Evolutionary conservation across 2,329 filamentous ascomycete genomes (phyloP), one percentile per base, ranked within the genome.

Genomic region (Colletotrichum tofieldiae): DNA sequence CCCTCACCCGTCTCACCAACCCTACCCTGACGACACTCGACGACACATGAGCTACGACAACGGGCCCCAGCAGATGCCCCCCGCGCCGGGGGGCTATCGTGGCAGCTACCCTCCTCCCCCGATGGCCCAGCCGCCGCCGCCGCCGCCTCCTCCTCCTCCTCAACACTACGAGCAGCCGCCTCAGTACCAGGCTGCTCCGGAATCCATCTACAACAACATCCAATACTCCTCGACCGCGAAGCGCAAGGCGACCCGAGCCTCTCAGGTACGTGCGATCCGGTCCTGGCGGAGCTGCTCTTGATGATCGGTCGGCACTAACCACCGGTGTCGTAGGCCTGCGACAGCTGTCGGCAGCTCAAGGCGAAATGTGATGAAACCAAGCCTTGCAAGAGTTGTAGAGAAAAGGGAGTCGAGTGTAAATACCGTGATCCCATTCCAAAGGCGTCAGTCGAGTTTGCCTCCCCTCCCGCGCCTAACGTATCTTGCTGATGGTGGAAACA

Each of bases 391-490:
- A 94, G 92, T 77, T 99, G 96, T 81, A 93, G 93, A 77, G 95
- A 98, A 76, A 97, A 97, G 80, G 92, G 89, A 75, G 88, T 94
- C 41, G 88, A 91, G 65, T 99, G 94, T 84, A 92, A 94, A 81
- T 98, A 98, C 81, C 92, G 95, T 75, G 95, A 98, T 78, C 93
- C 96, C 7, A 93, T 94, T 29, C 94, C 94, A 20, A 96, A 97
- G 79, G 96, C 97, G 94, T 97, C 87, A 81, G 93, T 86, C 49
- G 64, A 59, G 43, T 60, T 60, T 32, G 51, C 58, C 52, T 61
- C 65, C 64, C 77, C 76, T 37, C 86, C 75, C 84, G 35, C 61
- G 23, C n/a, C n/a, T 37, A 45, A 41, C 6, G 52, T 35, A 51
- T 86, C 78, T 83, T 85, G 76, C 69, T 70, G 12, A 70, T 37